phyloP scores from a whole-genome alignment of 192 early-diverging fungal genomes.

The Coemansia furcata region DNA sequence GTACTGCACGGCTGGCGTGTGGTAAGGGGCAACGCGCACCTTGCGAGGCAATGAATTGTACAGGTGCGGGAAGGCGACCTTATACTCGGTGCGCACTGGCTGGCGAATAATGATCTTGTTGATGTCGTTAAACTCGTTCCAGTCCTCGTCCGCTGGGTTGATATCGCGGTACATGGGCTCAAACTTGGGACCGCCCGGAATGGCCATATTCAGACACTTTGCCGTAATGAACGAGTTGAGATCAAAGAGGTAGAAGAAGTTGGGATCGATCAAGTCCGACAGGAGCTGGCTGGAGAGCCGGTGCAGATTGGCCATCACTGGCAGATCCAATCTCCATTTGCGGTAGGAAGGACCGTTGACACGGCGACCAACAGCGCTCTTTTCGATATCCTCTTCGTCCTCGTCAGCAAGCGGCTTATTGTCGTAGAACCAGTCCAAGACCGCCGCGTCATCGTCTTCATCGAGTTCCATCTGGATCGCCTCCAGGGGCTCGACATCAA shows the following conservation, averaged over 20 bases:
- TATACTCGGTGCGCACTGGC: conserved; percentile 98
- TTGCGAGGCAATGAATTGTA: conserved; percentile 96
- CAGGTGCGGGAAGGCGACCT: conserved; percentile 96
- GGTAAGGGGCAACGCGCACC: conserved; percentile 91
- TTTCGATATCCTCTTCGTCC: conserved; percentile 37
- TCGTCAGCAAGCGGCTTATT: conserved; percentile 80
- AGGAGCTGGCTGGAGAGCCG: conserved; percentile 89
- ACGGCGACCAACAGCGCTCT: conserved; percentile 33
- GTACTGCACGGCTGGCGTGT: conserved; percentile 87
- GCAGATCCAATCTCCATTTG: conserved; percentile 87
- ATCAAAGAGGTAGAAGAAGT: conserved; percentile 99
- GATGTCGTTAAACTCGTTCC: conserved; percentile 99
- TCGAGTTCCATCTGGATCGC: conserved; percentile 99
- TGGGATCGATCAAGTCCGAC: conserved; percentile 91
- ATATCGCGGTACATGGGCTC: conserved; percentile 97
- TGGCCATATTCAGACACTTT: conserved; percentile 96
- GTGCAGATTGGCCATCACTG: conserved; percentile 93
- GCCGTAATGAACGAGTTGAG: conserved; percentile 94
- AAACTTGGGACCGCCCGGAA: conserved; percentile 97
- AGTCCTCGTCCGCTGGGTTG: conserved; percentile 96
- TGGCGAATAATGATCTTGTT: conserved; percentile 99
- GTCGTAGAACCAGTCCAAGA: conserved; percentile 97
- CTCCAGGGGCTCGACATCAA: conserved; percentile 97
- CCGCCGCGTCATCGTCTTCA: conserved; percentile 88
- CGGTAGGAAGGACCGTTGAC: conserved; percentile 90